Evolutionary conservation across 495 filamentous ascomycete species (phyloP).

Genomic region (Paragyromitra xinjiangensis): DNA sequence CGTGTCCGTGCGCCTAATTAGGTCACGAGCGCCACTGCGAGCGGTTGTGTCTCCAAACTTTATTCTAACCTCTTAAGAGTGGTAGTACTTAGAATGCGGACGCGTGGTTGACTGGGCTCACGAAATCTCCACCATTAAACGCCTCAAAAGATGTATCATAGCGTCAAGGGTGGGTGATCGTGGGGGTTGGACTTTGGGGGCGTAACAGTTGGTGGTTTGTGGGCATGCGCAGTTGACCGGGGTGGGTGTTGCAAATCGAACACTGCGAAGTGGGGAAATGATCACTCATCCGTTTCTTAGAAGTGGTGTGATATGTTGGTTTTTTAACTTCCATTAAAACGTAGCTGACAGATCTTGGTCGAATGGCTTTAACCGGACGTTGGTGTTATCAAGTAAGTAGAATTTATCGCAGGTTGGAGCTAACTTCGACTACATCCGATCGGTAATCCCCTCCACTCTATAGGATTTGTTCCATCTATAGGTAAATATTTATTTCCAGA

Average conservation of each 20-base stretch:
- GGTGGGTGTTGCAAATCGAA: not conserved
- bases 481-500: not conserved
- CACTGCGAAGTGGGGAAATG: not conserved
- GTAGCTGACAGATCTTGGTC: too few species aligned
- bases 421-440: not conserved
- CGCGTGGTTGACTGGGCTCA: not conserved
- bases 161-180: too few species aligned
- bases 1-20: not conserved
- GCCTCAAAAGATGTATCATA: not conserved
- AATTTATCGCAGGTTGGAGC: not conserved
- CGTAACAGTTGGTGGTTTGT: not conserved
- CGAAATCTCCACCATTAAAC: not conserved
- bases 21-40: not conserved
- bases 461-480: not conserved
- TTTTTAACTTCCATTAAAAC: not conserved
- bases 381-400: not conserved
- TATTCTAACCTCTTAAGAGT: constrained; percentile 10
- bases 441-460: too few species aligned
- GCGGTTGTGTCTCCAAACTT: constrained; percentile 4
- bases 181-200: not conserved
- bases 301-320: not conserved
- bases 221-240: not conserved
- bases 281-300: not conserved
- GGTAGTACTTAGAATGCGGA: not conserved
- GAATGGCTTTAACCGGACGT: not conserved